phyloP scores from a whole-genome alignment of 805 yeast species.

The Yarrowia phangngaensis region DNA sequence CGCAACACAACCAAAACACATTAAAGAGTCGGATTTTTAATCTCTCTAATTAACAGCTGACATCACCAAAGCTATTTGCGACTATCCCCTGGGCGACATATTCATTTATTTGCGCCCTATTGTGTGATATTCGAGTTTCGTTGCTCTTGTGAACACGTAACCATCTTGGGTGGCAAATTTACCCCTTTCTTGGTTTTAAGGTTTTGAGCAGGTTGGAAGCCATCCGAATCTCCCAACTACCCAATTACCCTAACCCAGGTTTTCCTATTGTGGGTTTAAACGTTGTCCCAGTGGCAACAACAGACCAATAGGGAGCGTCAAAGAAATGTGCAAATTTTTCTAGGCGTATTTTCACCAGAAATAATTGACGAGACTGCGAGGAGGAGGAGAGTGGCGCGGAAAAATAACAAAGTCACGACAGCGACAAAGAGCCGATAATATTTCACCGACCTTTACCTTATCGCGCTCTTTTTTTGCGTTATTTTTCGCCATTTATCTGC shows the following conservation, averaged over 20 bases:
- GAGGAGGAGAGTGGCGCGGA: conserved; percentile 26
- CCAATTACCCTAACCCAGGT: conserved; percentile 11
- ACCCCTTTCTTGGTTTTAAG: conserved; percentile 14
- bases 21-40: no score
- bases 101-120: no score
- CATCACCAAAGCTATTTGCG: no score
- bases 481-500: conserved; percentile 14
- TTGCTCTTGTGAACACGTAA: conserved; percentile 8
- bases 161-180: conserved; percentile 26
- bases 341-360: conserved; percentile 24
- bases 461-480: conserved; percentile 12
- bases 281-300: conserved; percentile 27
- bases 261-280: conserved; percentile 23
- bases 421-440: conserved; percentile 12
- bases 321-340: conserved; percentile 27
- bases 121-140: no score
- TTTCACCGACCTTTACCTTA: conserved; percentile 10
- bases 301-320: conserved; percentile 25
- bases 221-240: conserved; percentile 18
- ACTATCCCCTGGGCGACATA: no score
- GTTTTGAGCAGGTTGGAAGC: no score
- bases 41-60: no score
- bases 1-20: no score
- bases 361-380: conserved; percentile 26
- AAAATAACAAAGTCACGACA: conserved; percentile 14